Conservation (phyloP, 1,284 basidiomycete genomes). For the Marasmius fiardii region DNA sequence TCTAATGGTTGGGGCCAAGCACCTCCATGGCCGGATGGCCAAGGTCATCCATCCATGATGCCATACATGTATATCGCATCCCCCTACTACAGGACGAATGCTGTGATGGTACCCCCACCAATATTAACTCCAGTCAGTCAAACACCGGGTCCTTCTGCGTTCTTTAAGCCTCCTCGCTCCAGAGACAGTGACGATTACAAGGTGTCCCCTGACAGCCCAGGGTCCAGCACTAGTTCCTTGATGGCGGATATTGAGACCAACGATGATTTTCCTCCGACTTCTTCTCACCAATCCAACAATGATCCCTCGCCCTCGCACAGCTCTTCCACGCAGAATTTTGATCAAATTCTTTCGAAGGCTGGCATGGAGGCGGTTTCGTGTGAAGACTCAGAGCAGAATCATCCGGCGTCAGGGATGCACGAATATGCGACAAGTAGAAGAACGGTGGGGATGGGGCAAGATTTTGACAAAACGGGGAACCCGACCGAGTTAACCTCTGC, state of each 20-base stretch:
- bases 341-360: not conserved
- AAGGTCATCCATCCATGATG: slow-evolving; percentile 26
- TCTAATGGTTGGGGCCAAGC: slow-evolving; percentile 36
- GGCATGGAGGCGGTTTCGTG: not conserved
- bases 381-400: not conserved
- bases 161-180: not conserved
- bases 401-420: not conserved
- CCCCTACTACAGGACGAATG: slow-evolving; percentile 25
- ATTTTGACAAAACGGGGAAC: too few species aligned
- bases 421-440: not conserved
- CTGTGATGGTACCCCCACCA: not conserved
- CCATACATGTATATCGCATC: slow-evolving; percentile 36
- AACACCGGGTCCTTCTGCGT: not conserved
- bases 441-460: not conserved
- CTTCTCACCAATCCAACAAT: not conserved
- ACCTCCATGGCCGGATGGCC: slow-evolving; percentile 32
- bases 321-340: not conserved
- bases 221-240: not conserved
- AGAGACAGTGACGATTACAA: not conserved
- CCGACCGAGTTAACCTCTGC: too few species aligned
- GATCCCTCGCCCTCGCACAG: not conserved
- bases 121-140: slow-evolving; percentile 1
- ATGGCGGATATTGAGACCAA: not conserved
- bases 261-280: not conserved
- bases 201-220: not conserved